Evolutionary conservation across 2,329 filamentous ascomycete genomes (phyloP).

Genomic region (Lachnellula cervina): DNA sequence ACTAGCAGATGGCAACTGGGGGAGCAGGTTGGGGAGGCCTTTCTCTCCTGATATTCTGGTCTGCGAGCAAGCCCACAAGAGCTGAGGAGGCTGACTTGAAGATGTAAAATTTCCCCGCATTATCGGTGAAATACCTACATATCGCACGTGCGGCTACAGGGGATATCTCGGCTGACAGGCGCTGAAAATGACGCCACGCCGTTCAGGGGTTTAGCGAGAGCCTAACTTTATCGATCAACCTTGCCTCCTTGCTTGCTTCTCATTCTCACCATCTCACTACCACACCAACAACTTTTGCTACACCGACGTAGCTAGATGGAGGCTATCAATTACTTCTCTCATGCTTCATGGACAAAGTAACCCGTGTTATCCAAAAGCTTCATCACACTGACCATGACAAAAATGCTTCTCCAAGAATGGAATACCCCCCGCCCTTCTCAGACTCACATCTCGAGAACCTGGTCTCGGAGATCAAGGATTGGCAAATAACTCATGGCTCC

Average conservation of each 20-base stretch:
- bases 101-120: not conserved
- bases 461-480: constrained; percentile 31
- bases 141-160: not conserved
- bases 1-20: too few relatives aligned
- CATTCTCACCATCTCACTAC: not conserved
- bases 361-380: not conserved
- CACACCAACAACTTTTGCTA: not conserved
- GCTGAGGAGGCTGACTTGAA: not conserved
- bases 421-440: constrained; percentile 4
- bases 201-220: not conserved
- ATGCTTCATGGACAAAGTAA: not conserved
- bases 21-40: too few relatives aligned
- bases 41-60: not conserved
- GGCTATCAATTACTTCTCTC: too few relatives aligned
- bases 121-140: too few relatives aligned
- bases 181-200: not conserved
- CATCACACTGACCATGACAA: not conserved
- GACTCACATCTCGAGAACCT: constrained; percentile 2
- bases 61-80: too few relatives aligned
- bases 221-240: not conserved
- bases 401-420: constrained; percentile 1
- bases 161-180: not conserved
- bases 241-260: too few relatives aligned
- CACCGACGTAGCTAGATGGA: too few relatives aligned
- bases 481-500: constrained; percentile 38